Conservation (phyloP, 108 stramenopile species). For the Skeletonema grethae region DNA sequence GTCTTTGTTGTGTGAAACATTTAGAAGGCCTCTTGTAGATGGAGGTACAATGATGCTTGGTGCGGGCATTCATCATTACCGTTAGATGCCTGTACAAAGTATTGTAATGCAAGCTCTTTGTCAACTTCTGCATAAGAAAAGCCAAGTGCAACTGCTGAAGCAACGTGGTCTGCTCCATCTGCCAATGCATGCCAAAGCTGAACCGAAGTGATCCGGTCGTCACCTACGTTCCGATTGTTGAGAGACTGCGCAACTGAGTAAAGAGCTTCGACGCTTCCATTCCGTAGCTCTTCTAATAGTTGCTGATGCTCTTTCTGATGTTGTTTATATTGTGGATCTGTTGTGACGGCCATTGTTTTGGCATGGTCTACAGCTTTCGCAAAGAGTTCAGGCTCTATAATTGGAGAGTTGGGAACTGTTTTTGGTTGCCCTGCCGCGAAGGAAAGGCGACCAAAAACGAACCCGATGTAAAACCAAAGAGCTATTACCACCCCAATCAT, state of each 20-base stretch:
- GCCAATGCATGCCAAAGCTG: conserved; percentile 44
- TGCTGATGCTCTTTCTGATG: conserved; percentile 14
- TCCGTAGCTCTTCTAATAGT: conserved; percentile 25
- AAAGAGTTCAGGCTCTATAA: conserved; percentile 31
- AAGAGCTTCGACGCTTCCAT: conserved; percentile 32
- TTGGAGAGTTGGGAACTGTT: background rate
- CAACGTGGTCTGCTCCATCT: conserved; percentile 36
- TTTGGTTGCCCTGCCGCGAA: background rate
- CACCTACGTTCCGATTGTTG: conserved; percentile 27
- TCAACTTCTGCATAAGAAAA: conserved; percentile 45
- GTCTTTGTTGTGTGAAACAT: background rate
- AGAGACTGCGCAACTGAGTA: conserved; percentile 33
- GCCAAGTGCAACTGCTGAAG: conserved; percentile 34
- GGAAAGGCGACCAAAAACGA: background rate
- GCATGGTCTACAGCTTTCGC: conserved; percentile 38
- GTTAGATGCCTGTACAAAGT: conserved; percentile 32
- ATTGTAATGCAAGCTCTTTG: conserved; percentile 39
- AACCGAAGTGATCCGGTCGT: conserved; percentile 38
- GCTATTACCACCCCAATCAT: conserved; percentile 1
- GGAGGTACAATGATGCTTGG: conserved; percentile 31
- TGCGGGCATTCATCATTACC: conserved; percentile 29
- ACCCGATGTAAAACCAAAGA: background rate
- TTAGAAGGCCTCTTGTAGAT: background rate
- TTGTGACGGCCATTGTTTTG: conserved; percentile 29
- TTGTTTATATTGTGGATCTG: conserved; percentile 19